phyloP scores from a whole-genome alignment of 108 stramenopile genomes.

The Skeletonema costatum region DNA sequence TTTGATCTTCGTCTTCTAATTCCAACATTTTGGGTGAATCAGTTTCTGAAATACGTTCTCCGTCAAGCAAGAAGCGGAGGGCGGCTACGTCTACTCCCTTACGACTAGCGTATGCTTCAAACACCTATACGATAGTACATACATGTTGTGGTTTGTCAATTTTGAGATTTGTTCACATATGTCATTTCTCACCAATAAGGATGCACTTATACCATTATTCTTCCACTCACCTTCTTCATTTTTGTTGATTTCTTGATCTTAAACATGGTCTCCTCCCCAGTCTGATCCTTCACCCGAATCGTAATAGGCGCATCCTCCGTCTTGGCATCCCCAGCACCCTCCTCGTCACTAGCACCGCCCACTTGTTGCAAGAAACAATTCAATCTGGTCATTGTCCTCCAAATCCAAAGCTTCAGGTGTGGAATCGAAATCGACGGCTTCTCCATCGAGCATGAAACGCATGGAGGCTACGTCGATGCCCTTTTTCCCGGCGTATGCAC shows the following conservation, averaged over 20 bases:
- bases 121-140: slow-evolving; percentile 28
- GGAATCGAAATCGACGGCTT: slow-evolving; percentile 48
- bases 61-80: slow-evolving; percentile 81
- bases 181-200: neutral
- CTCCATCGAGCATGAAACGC: slow-evolving; percentile 78
- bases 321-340: neutral
- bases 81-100: slow-evolving; percentile 64
- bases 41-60: slow-evolving; percentile 60
- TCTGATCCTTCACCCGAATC: slow-evolving; percentile 56
- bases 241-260: slow-evolving; percentile 84
- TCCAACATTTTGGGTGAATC: slow-evolving; percentile 73
- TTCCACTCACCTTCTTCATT: slow-evolving; percentile 56
- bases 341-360: slow-evolving; percentile 8
- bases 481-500: slow-evolving; percentile 63
- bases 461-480: slow-evolving; percentile 50
- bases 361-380: slow-evolving; percentile 62
- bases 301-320: slow-evolving; percentile 34
- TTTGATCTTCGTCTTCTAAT: slow-evolving; percentile 85
- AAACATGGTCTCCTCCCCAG: slow-evolving; percentile 80
- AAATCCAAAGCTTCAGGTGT: slow-evolving; percentile 66
- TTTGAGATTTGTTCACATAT: neutral
- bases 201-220: neutral
- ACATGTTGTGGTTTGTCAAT: neutral
- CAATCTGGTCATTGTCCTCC: slow-evolving; percentile 82
- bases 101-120: slow-evolving; percentile 66